phyloP scores from a whole-genome alignment of 805 yeast species.

The Kazachstania psychrophila region DNA sequence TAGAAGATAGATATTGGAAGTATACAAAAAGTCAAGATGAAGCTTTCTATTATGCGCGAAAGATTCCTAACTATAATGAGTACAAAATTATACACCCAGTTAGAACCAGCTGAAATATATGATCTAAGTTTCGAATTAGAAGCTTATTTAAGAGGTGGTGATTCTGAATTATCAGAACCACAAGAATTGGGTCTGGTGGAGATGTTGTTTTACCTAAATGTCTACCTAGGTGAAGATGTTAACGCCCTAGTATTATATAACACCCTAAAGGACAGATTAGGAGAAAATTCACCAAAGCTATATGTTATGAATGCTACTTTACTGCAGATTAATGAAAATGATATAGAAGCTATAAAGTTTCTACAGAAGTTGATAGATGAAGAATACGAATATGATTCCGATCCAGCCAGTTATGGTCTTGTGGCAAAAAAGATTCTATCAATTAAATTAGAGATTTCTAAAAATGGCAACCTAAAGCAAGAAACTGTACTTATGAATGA shows the following conservation, averaged over 20 bases:
- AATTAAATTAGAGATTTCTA: constrained; percentile 9
- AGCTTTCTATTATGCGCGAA: constrained; percentile 26
- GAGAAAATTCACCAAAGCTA: constrained; percentile 33
- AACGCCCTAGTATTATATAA: constrained; percentile 65
- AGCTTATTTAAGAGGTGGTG: constrained; percentile 16
- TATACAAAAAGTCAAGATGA: background rate
- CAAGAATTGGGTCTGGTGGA: constrained; percentile 55
- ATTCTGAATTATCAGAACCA: constrained; percentile 23
- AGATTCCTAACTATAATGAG: constrained; percentile 42
- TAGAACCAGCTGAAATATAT: constrained; percentile 37
- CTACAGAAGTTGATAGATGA: constrained; percentile 42
- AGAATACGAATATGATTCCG: constrained; percentile 43
- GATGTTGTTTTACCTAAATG: constrained; percentile 57
- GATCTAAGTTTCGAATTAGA: constrained; percentile 34
- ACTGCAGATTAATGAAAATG: constrained; percentile 20
- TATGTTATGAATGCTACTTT: constrained; percentile 26
- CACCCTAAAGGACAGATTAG: constrained; percentile 58
- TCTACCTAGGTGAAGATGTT: constrained; percentile 53
- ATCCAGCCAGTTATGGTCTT: constrained; percentile 22
- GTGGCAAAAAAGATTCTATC: constrained; percentile 24
- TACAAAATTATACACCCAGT: constrained; percentile 42
- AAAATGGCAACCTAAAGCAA: constrained; percentile 1
- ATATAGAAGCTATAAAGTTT: constrained; percentile 31
- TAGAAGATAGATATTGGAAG: too few relatives aligned
- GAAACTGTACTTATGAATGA: constrained; percentile 13